Evolutionary conservation across 495 filamentous ascomycete genomes (phyloP).

Genomic region (Hyphodiscus hymeniophilus): DNA sequence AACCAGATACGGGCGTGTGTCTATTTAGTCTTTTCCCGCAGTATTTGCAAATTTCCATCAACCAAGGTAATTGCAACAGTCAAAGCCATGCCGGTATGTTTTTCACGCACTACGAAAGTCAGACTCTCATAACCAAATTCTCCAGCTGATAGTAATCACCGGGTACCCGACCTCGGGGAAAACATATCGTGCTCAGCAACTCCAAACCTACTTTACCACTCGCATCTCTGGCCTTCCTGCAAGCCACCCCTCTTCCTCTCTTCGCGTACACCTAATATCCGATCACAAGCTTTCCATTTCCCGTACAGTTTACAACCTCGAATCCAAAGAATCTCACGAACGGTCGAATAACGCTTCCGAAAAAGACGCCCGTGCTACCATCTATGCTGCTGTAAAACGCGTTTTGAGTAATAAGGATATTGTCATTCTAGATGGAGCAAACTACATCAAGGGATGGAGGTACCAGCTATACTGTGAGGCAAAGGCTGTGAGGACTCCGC

Average conservation of each 20-base stretch:
- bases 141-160: constrained; percentile 83
- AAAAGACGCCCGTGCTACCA: constrained; percentile 84
- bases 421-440: constrained; percentile 82
- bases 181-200: constrained; percentile 74
- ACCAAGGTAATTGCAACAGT: not conserved
- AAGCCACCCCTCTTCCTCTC: constrained; percentile 31
- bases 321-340: constrained; percentile 35
- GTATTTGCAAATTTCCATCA: too few species aligned
- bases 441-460: constrained; percentile 97
- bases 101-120: too few species aligned
- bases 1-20: too few species aligned
- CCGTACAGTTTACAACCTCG: constrained; percentile 55
- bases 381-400: constrained; percentile 81
- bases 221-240: constrained; percentile 35
- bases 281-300: constrained; percentile 56
- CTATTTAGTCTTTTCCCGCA: too few species aligned
- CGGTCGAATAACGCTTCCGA: constrained; percentile 56
- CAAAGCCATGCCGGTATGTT: not conserved
- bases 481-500: constrained; percentile 75
- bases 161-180: constrained; percentile 93
- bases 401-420: constrained; percentile 69
- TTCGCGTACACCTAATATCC: constrained; percentile 59
- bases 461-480: constrained; percentile 96
- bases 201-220: constrained; percentile 53
- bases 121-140: too few species aligned